Conservation (phyloP, 257 asterid species). For the Plantago major region DNA sequence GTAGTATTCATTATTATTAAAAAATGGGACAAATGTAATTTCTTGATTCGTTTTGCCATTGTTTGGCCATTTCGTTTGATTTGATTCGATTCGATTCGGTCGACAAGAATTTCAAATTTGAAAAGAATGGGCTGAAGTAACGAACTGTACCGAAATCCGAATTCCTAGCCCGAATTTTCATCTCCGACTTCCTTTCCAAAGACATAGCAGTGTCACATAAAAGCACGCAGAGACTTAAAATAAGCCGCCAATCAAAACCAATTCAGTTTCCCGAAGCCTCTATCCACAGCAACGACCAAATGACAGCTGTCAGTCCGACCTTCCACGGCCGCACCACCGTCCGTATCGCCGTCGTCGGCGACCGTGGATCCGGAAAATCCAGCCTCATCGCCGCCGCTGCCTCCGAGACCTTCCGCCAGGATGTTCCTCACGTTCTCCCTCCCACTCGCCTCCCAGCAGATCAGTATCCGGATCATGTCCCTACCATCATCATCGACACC, state of each 20-base stretch:
- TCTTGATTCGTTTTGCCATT: too few relatives aligned
- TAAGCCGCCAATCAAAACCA: neutral
- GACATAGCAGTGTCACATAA: neutral
- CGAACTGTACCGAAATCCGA: neutral
- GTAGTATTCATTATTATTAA: too few relatives aligned
- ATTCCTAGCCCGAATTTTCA: neutral
- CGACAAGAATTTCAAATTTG: too few relatives aligned
- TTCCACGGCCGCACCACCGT: slow-evolving; percentile 60
- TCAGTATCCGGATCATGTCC: slow-evolving; percentile 80
- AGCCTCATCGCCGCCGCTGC: slow-evolving; percentile 91
- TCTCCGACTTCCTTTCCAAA: slow-evolving; percentile 8
- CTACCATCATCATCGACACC: slow-evolving; percentile 79
- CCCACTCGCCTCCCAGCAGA: slow-evolving; percentile 96
- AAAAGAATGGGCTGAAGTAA: too few relatives aligned
- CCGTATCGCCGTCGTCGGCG: slow-evolving; percentile 93
- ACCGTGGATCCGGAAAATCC: slow-evolving; percentile 91
- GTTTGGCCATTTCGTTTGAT: too few relatives aligned
- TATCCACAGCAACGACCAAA: slow-evolving; percentile 24
- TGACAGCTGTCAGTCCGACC: slow-evolving; percentile 46
- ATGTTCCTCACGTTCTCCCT: slow-evolving; percentile 84
- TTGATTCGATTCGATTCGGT: too few relatives aligned
- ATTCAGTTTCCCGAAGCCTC: neutral
- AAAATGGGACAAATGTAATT: too few relatives aligned
- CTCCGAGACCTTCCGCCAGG: slow-evolving; percentile 71
- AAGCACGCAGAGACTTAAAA: neutral